Base-by-base conservation (phyloP, 768 basidiomycete species). In the Tylopilus plumbeoviolaceoides region DNA sequence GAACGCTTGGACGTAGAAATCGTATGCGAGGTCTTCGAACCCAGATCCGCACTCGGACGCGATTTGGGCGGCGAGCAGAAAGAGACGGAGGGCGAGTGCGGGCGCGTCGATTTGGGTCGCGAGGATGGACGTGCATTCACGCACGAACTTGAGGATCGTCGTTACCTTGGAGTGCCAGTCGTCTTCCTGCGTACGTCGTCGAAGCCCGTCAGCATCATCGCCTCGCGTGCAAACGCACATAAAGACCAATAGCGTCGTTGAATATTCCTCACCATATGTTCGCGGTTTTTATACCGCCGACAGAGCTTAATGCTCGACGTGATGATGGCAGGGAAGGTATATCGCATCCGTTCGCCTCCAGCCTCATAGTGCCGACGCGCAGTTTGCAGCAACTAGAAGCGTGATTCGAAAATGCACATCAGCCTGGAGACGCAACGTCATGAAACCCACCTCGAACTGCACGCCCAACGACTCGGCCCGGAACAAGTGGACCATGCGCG, bases 1-100 rank as follows among this genome's bases (percentile, higher is more conserved):
- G 69, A 99, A 98, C 0, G 95, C 92, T 68, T 98, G 94, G 14
- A 98, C 97, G 63, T 95, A 98, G 60, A 98, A 85, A 68, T 99
- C 95, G 67, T 99, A 99, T 15, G 92, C 85, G 54, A 98, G 83
- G 67, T 98, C 95, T 70, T 97, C 95, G 60, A 98, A 91, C 0
- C 85, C 91, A 55, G 95, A 88, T 0, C 86, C 91, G 53, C 91
- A 92, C 66, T 95, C 92, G 63, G 97, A 95, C 0, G 95, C 83
- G 27, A 97, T 88, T 68, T 98, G 93, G 0, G 97, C 94, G 0
- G 95, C 88, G 56, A 98, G 87, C 25, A 99, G 85, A 81, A 95
- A 98, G 2, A 98, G 78, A 0, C 95, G 88, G 7, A 99, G 82
- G 7, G 95, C 95, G 53, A 91, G 90, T n/a, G 87, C 78, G 1